Conservation (phyloP, 2,329 filamentous ascomycete species). For the Pyrenochaeta sp. region DNA sequence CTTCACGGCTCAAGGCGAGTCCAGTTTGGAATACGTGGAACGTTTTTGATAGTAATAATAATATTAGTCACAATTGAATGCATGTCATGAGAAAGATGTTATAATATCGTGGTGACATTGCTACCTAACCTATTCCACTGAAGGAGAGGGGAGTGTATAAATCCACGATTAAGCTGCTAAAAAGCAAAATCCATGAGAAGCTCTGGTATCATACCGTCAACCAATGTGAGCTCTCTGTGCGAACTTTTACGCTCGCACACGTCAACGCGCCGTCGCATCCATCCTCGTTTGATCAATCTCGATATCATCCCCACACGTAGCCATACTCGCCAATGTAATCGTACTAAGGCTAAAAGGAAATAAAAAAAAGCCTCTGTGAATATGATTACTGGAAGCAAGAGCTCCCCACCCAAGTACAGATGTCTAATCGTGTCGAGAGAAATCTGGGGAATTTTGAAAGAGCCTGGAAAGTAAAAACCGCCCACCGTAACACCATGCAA, state of each 20-base stretch:
- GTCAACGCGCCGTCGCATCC: constrained; percentile 15
- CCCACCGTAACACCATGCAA: constrained; percentile 50
- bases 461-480: constrained; percentile 26
- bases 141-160: constrained; percentile 22
- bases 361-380: constrained; percentile 33
- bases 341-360: constrained; percentile 32
- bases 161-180: constrained; percentile 30
- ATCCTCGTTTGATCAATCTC: constrained; percentile 31
- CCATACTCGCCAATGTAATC: constrained; percentile 32
- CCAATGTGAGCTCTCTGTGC: constrained; percentile 37
- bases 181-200: constrained; percentile 28
- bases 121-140: constrained; percentile 32
- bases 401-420: constrained; percentile 35
- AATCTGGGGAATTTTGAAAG: constrained; percentile 41
- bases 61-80: neutral
- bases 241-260: constrained; percentile 40
- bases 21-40: no score
- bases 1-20: no score
- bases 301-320: constrained; percentile 24
- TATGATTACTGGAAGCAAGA: constrained; percentile 39
- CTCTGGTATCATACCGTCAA: constrained; percentile 43
- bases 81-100: constrained; percentile 2
- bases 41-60: no score
- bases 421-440: constrained; percentile 42
- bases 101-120: constrained; percentile 43